Percentiles rank a stretch among this genome's conserved stretches.
These are phyloP conservation scores for Alternaria arborescens DNA, from an alignment of 2,329 filamentous ascomycete genomes.

Conservation along the genomic window DNA sequence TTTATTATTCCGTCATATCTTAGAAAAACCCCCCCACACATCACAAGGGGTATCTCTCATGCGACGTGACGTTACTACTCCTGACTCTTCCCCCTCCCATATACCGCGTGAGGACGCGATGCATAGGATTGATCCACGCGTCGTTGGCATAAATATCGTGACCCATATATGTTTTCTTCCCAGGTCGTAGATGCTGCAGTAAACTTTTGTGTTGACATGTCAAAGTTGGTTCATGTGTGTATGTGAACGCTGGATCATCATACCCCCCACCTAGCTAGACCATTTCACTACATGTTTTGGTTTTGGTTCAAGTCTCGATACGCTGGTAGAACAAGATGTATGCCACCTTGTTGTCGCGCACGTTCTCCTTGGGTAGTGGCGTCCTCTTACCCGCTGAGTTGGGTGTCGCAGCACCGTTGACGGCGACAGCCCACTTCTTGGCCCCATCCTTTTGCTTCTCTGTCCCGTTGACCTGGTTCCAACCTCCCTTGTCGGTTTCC, in stretches of 20 bases:
- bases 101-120: conserved; percentile 9
- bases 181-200: neutral
- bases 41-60: too few relatives aligned
- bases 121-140: neutral
- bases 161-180: conserved; percentile 13
- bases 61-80: conserved; percentile 14
- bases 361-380: conserved; percentile 62
- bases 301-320: conserved; percentile 55
- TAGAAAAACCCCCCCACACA: neutral
- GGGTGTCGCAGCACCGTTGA: conserved; percentile 70
- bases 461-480: conserved; percentile 84
- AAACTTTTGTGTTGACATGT: conserved; percentile 7
- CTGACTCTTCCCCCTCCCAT: neutral
- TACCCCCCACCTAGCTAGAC: conserved; percentile 4
- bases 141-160: neutral
- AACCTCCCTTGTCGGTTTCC: conserved; percentile 71
- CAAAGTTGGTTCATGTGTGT: conserved; percentile 7
- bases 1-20: too few relatives aligned
- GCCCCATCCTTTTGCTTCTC: conserved; percentile 61
- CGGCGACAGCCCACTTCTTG: conserved; percentile 72
- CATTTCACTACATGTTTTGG: neutral
- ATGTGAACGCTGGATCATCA: neutral
- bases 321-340: conserved; percentile 96
- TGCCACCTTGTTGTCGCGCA: conserved; percentile 95
- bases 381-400: conserved; percentile 60